Conservation (phyloP, 169 alveolate genomes). For the Pseudocohnilembus persalinus region DNA sequence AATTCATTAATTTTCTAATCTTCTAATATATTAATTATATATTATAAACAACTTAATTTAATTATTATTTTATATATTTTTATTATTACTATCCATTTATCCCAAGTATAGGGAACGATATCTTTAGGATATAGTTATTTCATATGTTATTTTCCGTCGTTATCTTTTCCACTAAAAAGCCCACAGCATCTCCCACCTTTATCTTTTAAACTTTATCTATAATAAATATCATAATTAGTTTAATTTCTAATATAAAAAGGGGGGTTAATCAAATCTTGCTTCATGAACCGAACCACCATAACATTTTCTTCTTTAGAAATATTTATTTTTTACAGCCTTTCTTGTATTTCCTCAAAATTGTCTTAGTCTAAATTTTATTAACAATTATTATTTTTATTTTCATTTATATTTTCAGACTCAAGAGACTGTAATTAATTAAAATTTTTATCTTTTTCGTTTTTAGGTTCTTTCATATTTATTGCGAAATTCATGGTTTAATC, state of each 20-base stretch:
- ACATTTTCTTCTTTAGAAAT: constrained; percentile 11
- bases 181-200: background rate
- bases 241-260: constrained; percentile 41
- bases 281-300: constrained; percentile 27
- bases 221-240: constrained; percentile 37
- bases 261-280: constrained; percentile 39
- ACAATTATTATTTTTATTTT: no score
- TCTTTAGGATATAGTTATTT: constrained; percentile 37
- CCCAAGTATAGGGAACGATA: constrained; percentile 43
- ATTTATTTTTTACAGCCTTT: background rate
- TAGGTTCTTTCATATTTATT: background rate
- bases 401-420: no score
- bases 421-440: no score
- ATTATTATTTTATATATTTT: no score
- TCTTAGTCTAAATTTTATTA: no score
- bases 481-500: background rate
- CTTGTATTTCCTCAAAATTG: no score
- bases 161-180: constrained; percentile 1
- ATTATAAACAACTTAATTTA: no score
- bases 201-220: constrained; percentile 10
- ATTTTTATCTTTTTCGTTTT: background rate
- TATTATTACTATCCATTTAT: constrained; percentile 32
- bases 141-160: constrained; percentile 23
- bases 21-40: no score
- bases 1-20: no score